These are phyloP conservation scores for Funneliformis caledonium DNA, from an alignment of 371 early-diverging fungal species.

Conservation along the genomic window DNA sequence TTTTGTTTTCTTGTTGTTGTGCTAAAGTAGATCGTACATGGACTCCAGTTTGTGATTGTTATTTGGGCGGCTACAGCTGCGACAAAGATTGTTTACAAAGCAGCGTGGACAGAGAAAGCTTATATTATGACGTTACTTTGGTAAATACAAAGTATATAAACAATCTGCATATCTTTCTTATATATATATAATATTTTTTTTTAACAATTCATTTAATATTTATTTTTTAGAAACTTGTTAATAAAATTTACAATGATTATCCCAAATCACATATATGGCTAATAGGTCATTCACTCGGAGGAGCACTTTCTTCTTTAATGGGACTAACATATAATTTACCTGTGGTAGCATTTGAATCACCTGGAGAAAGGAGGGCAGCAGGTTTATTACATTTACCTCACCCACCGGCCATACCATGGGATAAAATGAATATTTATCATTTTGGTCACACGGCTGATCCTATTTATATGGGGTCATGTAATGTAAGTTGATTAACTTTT, in stretches of 20 bases:
- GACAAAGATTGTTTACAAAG: constrained; percentile 68
- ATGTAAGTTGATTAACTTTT: constrained; percentile 47
- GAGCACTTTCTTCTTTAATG: constrained; percentile 85
- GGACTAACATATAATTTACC: constrained; percentile 89
- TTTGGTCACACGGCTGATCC: constrained; percentile 95
- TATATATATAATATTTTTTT: not conserved
- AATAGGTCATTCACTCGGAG: constrained; percentile 91
- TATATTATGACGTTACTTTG: constrained; percentile 85
- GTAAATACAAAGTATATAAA: constrained; percentile 46
- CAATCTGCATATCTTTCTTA: not conserved
- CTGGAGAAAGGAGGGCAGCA: constrained; percentile 87
- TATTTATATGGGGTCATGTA: constrained; percentile 89
- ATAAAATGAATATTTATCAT: constrained; percentile 84
- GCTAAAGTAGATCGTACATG: constrained; percentile 78
- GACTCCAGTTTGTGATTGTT: constrained; percentile 87
- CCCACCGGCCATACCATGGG: constrained; percentile 55
- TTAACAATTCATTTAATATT: not conserved
- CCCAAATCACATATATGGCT: constrained; percentile 80
- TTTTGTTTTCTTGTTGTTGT: constrained; percentile 93
- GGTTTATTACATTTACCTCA: constrained; percentile 78
- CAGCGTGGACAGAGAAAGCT: constrained; percentile 60
- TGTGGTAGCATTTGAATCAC: constrained; percentile 85
- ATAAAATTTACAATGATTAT: constrained; percentile 65
- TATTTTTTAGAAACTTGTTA: constrained; percentile 55
- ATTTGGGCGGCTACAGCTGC: constrained; percentile 57